These are phyloP conservation scores for Arabidopsis arenosa DNA, from an alignment of 345 rosid genomes.

Conservation along the genomic window DNA sequence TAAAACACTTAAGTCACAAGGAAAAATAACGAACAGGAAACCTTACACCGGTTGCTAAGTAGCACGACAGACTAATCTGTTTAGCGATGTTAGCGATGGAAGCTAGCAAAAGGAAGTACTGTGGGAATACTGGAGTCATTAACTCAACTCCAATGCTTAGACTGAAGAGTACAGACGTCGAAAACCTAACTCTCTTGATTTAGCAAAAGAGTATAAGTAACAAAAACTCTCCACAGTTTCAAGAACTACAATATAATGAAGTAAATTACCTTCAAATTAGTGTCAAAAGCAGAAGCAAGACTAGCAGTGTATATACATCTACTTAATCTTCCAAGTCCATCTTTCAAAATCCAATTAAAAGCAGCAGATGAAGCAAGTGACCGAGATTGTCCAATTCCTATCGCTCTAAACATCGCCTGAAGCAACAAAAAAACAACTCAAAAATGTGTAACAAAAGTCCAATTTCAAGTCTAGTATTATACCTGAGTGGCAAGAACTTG, in stretches of 20 bases:
- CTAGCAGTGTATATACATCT: slow-evolving; percentile 94
- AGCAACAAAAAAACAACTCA: background rate
- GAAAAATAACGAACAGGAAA: slow-evolving; percentile 19
- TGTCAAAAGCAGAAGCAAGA: slow-evolving; percentile 85
- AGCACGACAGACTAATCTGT: slow-evolving; percentile 86
- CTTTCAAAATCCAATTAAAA: slow-evolving; percentile 88
- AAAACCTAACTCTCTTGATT: slow-evolving; percentile 77
- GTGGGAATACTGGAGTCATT: slow-evolving; percentile 78
- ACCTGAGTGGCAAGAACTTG: slow-evolving; percentile 99
- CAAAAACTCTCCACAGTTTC: background rate
- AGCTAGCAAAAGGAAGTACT: slow-evolving; percentile 79
- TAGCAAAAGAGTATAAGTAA: slow-evolving; percentile 14
- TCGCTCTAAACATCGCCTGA: slow-evolving; percentile 89
- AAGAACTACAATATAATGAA: background rate
- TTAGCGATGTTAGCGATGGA: slow-evolving; percentile 89
- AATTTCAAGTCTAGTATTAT: background rate
- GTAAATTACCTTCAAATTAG: slow-evolving; percentile 82
- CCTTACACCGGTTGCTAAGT: slow-evolving; percentile 88
- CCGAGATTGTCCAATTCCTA: slow-evolving; percentile 82
- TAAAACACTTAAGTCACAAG: background rate
- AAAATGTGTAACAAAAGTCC: background rate
- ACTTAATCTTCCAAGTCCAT: slow-evolving; percentile 85
- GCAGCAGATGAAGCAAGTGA: slow-evolving; percentile 94
- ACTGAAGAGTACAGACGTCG: slow-evolving; percentile 81
- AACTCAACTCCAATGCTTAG: slow-evolving; percentile 93